Base-by-base conservation (phyloP, 805 yeast genomes). In the Candida maris region DNA sequence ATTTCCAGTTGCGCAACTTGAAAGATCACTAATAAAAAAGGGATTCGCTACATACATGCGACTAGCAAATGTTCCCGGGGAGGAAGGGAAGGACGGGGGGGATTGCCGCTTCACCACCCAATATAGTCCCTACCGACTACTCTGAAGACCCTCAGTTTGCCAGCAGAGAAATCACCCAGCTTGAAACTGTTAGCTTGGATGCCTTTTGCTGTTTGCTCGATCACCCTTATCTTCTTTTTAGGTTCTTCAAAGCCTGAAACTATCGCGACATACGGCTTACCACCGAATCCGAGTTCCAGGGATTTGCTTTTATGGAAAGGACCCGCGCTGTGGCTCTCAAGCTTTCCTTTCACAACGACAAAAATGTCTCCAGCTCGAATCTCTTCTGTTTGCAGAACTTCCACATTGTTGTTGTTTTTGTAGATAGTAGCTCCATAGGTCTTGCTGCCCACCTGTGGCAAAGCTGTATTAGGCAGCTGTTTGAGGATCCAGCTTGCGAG, bases 351-450 rank as follows among this genome's bases (percentile, higher is more conserved):
- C 50, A 80, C 75, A 44, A 87, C 73, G 34, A 87, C 84, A 27
- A 87, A 61, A 7, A 91, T 70, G 58, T 93, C 97, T 41, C 98
- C 98, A 0, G 94, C 81, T 32, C 74, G 70, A 37, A 88, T 73
- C 27, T 78, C 83, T 37, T 77, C 87, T 20, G 62, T 51, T 46
- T 73, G 78, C 12, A 70, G 61, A 5, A 77, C 72, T 5, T 68
- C 65, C 3, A 67, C 50, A 30, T 77, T 71, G 51, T 69, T 70
- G 41, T 73, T 60, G 46, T 73, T 83, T 45, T 68, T 65, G 61
- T 80, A 88, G 42, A 83, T 70, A 16, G 74, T 70, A n/a, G 73
- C 81, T 26, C 97, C 97, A 56, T 67, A 85, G 1, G 85, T 72
- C 47, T 82, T 77, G 24, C 62, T 57, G 0, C 87, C 95, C 31